Conservation (phyloP, 257 asterid species). For the Gardenia jasminoides region DNA sequence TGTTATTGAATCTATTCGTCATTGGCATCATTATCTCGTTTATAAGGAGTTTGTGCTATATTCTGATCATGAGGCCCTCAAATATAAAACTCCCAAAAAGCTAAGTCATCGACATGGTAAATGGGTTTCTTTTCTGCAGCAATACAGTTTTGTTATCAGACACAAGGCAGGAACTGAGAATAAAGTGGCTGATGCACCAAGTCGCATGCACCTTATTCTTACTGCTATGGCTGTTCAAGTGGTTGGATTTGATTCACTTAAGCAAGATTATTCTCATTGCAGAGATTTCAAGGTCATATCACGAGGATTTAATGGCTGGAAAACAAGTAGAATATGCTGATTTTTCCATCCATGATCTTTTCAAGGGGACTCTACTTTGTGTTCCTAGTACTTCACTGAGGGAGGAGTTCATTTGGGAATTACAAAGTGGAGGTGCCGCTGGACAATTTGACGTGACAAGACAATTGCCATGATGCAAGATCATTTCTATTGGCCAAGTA, state of each 20-base stretch:
- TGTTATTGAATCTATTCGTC: background rate
- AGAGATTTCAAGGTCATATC: background rate
- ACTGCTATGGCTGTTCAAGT: background rate
- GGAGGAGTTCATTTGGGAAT: too few species aligned
- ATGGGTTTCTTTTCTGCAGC: background rate
- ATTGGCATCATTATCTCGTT: background rate
- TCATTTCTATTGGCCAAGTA: too few species aligned
- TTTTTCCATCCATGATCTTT: background rate
- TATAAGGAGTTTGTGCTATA: background rate
- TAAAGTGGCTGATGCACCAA: background rate
- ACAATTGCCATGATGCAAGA: too few species aligned
- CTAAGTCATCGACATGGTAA: background rate
- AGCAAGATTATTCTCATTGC: background rate
- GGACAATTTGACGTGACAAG: too few species aligned
- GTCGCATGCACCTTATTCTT: background rate
- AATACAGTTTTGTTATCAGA: background rate
- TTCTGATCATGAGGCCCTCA: background rate
- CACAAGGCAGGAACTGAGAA: background rate
- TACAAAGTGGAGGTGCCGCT: too few species aligned
- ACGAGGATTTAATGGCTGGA: background rate
- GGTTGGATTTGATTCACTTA: background rate
- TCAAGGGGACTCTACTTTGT: background rate
- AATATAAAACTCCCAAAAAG: background rate
- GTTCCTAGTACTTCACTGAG: too few species aligned
- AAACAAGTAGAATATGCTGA: background rate